Evolutionary conservation across 2,329 filamentous ascomycete species (phyloP), one percentile per base, ranked within the genome.

Genomic region (Pseudogymnoascus verrucosus): DNA sequence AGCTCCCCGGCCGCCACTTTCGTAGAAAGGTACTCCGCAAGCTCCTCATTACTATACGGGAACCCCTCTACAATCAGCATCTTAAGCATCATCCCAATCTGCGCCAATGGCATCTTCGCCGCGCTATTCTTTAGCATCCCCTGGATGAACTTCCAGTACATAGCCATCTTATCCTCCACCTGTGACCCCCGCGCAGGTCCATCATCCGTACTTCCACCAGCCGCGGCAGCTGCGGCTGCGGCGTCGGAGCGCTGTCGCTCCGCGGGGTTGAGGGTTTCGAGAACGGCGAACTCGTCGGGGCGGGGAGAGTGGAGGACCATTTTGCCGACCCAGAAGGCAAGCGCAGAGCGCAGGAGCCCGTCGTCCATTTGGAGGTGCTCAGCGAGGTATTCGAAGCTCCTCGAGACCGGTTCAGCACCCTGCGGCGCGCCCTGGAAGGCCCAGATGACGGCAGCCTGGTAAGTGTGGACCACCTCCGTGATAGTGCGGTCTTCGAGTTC

Each of bases 91-190:
- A 93, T 96, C 7, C 87, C 83, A 68, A 99, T 96, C 73, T 92
- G 85, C 63, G 81, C 81, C 65, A 93, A 78, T 61, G 90, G 88
- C 90, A 97, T 95, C 28, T 89, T 77, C 16, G 83, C 85, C 16
- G 89, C 89, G 69, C 91, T 89, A 75, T 97, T 97, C 66, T 91
- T 97, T 76, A 99, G 78, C 95, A 99, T 98, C 61, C 91, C 91
- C 64, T 92, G 80, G 64, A 99, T 92, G 74, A 96, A 98, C 71
- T 93, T 89, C 85, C 90, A 91, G 76, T 97, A 96, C 40, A 96
- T 83, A 47, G 77, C 82, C 69, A 81, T 79, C 71, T 87, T 84
- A 73, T 90, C 88, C 67, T 85, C 81, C 21, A 89, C 82, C 51
- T 31, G 51, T 5, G 51, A 28, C n/a, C 28, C 12, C 4, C 51